A percentile compares a stretch with the other conserved stretches of the same genome.
phyloP scores from a whole-genome alignment of 768 basidiomycete species.

The Megacollybia marginata region DNA sequence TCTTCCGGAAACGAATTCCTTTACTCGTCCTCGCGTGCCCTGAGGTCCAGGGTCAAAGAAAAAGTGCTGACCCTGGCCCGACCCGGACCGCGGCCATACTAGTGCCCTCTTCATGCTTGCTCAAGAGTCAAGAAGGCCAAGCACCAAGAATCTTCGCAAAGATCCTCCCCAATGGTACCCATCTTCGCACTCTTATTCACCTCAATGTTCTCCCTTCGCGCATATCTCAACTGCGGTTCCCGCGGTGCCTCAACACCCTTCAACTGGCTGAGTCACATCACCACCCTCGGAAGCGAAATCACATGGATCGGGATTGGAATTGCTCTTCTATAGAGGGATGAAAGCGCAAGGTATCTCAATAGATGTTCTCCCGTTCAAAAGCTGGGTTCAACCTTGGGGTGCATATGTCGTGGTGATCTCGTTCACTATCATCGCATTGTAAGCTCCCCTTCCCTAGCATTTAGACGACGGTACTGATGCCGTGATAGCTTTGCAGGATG shows the following conservation, averaged over 20 bases:
- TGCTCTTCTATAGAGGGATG: no score
- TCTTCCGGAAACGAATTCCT: slow-evolving; percentile 47
- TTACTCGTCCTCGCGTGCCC: slow-evolving; percentile 42
- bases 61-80: no score
- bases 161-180: no score
- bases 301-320: slow-evolving; percentile 38
- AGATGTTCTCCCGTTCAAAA: slow-evolving; percentile 13
- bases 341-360: slow-evolving; percentile 20
- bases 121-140: slow-evolving; percentile 34
- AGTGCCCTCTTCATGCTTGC: slow-evolving; percentile 46
- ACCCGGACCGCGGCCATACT: no score
- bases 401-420: no score
- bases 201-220: slow-evolving; percentile 24
- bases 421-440: no score
- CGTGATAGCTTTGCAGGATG: not conserved
- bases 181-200: no score
- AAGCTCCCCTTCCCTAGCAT: no score
- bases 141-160: no score
- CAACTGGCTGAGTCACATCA: slow-evolving; percentile 34
- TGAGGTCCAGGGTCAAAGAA: no score
- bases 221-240: slow-evolving; percentile 32
- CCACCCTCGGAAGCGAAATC: slow-evolving; percentile 20
- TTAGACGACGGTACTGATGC: no score
- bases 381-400: no score
- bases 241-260: slow-evolving; percentile 30